These are phyloP conservation scores for Pythium aquatile DNA, from an alignment of 352 stramenopile genomes.

Conservation along the genomic window DNA sequence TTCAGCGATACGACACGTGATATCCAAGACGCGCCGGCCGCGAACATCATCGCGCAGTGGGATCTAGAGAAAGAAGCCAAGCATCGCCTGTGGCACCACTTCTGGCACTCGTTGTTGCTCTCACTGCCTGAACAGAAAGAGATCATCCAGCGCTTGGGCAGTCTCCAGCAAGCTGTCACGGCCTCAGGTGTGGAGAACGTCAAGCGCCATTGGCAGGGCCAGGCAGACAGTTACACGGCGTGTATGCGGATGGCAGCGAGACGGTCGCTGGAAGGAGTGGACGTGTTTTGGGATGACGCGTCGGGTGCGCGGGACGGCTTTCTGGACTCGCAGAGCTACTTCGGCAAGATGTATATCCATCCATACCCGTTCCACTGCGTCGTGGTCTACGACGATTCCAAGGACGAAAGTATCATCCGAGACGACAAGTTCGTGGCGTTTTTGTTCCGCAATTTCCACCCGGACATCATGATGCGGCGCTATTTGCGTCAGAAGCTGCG, in stretches of 20 bases:
- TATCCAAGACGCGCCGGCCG: conserved; percentile 31
- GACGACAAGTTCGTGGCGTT: conserved; percentile 32
- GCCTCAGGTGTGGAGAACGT: conserved; percentile 37
- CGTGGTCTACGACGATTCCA: conserved; percentile 49
- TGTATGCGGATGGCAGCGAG: conserved; percentile 30
- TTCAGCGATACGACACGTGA: conserved; percentile 48
- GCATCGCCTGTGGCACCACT: conserved; percentile 51
- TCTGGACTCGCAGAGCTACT: conserved; percentile 38
- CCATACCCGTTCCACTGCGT: conserved; percentile 56
- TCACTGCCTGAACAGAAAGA: conserved; percentile 22
- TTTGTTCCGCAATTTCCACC: conserved; percentile 40
- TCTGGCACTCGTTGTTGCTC: conserved; percentile 41
- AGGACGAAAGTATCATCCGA: conserved; percentile 40
- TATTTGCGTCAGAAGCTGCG: conserved; percentile 37
- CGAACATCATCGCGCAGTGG: conserved; percentile 33
- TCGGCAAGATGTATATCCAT: conserved; percentile 49
- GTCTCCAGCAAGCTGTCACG: conserved; percentile 32
- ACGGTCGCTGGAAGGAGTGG: conserved; percentile 40
- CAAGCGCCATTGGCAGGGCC: conserved; percentile 35
- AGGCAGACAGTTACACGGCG: conserved; percentile 28
- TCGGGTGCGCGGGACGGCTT: conserved; percentile 33
- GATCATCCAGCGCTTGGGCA: conserved; percentile 30
- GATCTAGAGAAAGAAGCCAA: conserved; percentile 46
- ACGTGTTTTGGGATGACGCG: conserved; percentile 42
- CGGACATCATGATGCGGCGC: conserved; percentile 25